Evolutionary conservation across 208 protist species (phyloP), one percentile per base, ranked within the genome.

Genomic region (Crithidia bombi): DNA sequence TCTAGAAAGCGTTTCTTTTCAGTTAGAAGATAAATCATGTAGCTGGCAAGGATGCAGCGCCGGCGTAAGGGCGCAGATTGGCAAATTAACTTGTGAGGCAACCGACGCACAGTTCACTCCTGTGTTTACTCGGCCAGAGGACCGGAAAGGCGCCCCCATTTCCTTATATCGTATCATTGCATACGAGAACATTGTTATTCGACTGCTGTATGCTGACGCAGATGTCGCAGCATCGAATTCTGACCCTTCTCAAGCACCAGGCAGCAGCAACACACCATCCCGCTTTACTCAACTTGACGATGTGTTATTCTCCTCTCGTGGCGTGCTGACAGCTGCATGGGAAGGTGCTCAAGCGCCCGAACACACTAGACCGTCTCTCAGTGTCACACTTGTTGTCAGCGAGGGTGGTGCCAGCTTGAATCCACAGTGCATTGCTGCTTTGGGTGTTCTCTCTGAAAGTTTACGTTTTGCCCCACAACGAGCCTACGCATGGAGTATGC

Each of bases 1-100:
- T 12, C 28, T 93, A 10, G 77, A 87, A 46, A 82, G 87, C 43
- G 46, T 81, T 21, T 64, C 73, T 17, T 65, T 93, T 50, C 52
- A 74, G 35, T 26, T 89, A 47, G 81, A 86, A 54, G 78, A 83
- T 39, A 70, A 51, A 41, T 68, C 81, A 5, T 72, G 75, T 9
- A 69, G 44, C 23, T 83, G 68, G 77, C 66, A 82, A 55, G 76
- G 72, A 1, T 44, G 56, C 36, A 59, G 36, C 1, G 73, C 69
- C 3, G 41, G 74, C 1, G 38, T 79, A 0, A 62, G 69, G 6
- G 58, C 41, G 11, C 70, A 66, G 62, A 69, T 86, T 30, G 19
- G 47, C 0, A 73, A 23, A 26, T 49, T 89, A 5, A 57, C 25
- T 10, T 86, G 84, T 50, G 78, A 86, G 21, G 68, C 78, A 12